Conservation (phyloP, 345 rosid genomes). For the Pseudoturritis turrita region DNA sequence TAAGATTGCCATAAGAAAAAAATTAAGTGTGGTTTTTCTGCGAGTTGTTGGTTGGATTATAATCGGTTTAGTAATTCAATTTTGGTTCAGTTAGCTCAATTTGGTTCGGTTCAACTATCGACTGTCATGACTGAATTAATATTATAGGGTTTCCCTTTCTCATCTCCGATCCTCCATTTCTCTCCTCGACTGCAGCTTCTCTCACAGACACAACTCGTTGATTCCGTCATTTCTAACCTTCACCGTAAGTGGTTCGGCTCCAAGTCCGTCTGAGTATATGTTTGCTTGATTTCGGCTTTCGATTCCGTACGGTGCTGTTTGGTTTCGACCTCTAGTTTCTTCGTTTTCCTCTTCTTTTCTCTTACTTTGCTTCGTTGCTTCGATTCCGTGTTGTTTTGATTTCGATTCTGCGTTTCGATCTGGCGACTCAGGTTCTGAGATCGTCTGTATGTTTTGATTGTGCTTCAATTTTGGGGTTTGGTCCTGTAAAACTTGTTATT, state of each 20-base stretch:
- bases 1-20: no score
- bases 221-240: neutral
- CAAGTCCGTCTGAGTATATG: neutral
- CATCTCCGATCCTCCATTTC: neutral
- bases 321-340: no score
- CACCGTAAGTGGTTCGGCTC: neutral
- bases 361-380: no score
- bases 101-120: no score
- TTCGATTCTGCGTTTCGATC: neutral
- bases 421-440: neutral
- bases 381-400: no score
- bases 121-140: neutral
- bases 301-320: neutral
- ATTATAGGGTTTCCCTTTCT: neutral
- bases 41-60: no score
- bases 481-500: neutral
- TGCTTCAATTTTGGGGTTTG: neutral
- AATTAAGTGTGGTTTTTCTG: no score
- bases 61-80: no score
- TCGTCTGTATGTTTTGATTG: neutral
- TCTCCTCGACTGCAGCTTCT: neutral
- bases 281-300: neutral
- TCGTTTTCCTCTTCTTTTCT: no score
- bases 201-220: neutral
- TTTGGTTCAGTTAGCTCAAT: no score